Percentiles rank a stretch among this genome's conserved stretches.
Conservation (phyloP, 768 basidiomycete genomes). For the Russula brevipes region DNA sequence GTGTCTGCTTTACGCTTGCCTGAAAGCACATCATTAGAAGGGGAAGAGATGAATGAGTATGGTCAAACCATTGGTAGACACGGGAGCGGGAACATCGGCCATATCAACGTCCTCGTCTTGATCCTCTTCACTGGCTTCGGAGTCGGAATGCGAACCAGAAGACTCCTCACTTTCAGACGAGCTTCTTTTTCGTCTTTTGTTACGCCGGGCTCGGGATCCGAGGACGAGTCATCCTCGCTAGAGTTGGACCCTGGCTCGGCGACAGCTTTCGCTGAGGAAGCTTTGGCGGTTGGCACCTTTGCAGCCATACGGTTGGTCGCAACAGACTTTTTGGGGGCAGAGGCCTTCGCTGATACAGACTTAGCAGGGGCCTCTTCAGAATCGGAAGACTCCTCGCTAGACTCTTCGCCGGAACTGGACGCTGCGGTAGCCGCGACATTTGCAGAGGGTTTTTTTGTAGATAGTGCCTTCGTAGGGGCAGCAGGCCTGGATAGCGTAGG, state of each 20-base stretch:
- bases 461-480: conserved; percentile 25
- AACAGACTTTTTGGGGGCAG: conserved; percentile 3
- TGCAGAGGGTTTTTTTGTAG: conserved; percentile 33
- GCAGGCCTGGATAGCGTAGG: conserved; percentile 21
- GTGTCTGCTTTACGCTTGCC: conserved; percentile 83
- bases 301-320: not conserved
- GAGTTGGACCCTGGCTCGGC: conserved; percentile 14
- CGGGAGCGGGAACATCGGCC: conserved; percentile 40
- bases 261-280: not conserved
- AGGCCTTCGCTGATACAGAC: conserved; percentile 12
- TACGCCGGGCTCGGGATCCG: conserved; percentile 31
- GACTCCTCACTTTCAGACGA: conserved; percentile 28
- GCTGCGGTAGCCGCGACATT: conserved; percentile 5
- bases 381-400: not conserved
- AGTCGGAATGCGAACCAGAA: conserved; percentile 26
- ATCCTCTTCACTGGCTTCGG: conserved; percentile 34
- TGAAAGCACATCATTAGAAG: conserved; percentile 22
- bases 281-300: not conserved
- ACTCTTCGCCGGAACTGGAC: conserved; percentile 22
- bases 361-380: conserved; percentile 5
- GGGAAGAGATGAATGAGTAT: conserved; percentile 8
- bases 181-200: conserved; percentile 30
- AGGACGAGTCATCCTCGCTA: conserved; percentile 27
- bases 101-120: conserved; percentile 50
- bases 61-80: conserved; percentile 19